Evolutionary conservation across 345 rosid genomes (phyloP).

Genomic region (Citrus mangshanensis): DNA sequence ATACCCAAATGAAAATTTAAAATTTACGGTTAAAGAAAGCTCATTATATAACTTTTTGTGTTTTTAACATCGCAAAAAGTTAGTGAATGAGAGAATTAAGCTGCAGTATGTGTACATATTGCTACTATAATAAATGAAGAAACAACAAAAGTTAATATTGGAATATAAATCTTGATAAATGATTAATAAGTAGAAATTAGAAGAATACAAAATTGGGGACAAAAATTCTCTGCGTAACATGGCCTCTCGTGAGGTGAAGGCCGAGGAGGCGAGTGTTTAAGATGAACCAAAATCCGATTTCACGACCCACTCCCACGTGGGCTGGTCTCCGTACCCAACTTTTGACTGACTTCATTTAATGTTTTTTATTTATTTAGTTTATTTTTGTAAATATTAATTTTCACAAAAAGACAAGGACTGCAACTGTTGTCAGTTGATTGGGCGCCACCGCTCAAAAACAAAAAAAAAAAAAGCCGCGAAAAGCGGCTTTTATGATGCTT

Average conservation of each 20-base stretch:
- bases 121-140: neutral
- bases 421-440: neutral
- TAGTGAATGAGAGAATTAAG: neutral
- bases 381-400: neutral
- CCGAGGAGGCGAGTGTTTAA: neutral
- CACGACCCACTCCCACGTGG: slow-evolving; percentile 31
- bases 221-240: slow-evolving; percentile 33
- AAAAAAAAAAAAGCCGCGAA: slow-evolving; percentile 18
- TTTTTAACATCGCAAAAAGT: neutral
- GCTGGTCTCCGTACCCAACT: neutral
- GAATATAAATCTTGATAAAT: neutral
- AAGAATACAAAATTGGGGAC: slow-evolving; percentile 15
- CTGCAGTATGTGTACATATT: neutral
- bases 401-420: neutral
- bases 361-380: neutral
- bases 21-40: too few relatives aligned
- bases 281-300: slow-evolving; percentile 14
- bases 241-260: neutral
- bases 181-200: neutral
- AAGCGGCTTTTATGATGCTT: slow-evolving; percentile 9
- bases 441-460: neutral
- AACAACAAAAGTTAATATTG: neutral
- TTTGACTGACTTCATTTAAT: neutral
- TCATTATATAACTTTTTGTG: too few relatives aligned
- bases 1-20: too few relatives aligned